A percentile compares a stretch with the other conserved stretches of the same genome.
Evolutionary conservation across 2,329 filamentous ascomycete species (phyloP).

Genomic region (Eutypella sp.): DNA sequence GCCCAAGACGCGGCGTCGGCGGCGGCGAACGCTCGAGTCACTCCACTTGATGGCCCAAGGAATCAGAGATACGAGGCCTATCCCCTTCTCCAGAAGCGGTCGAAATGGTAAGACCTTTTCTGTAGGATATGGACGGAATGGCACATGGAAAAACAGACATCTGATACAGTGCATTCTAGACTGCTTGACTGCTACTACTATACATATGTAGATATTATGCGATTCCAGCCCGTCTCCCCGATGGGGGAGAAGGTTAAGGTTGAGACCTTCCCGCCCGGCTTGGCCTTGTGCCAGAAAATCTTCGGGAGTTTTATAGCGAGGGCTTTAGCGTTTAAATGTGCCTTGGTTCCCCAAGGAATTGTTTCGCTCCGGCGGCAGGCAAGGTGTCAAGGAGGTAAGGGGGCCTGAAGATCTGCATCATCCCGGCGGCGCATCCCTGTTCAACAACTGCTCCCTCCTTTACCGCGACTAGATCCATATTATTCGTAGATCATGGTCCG

Average conservation of each 20-base stretch:
- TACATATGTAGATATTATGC: too few species aligned
- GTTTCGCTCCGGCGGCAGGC: conserved; percentile 16
- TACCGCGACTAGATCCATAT: conserved; percentile 7
- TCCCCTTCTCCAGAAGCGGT: too few species aligned
- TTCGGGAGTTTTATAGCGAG: conserved; percentile 18
- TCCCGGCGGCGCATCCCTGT: conserved; percentile 5
- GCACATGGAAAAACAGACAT: too few species aligned
- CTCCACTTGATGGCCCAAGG: too few species aligned
- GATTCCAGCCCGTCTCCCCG: background rate
- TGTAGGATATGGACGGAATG: too few species aligned
- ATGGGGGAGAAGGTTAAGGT: background rate
- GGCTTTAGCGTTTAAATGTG: conserved; percentile 18
- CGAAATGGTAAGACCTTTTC: too few species aligned
- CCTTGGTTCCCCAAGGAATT: conserved; percentile 16
- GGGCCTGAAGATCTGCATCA: conserved; percentile 7
- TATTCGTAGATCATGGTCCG: background rate
- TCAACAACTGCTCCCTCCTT: conserved; percentile 7
- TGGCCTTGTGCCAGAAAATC: conserved; percentile 17
- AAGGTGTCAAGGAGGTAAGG: conserved; percentile 18
- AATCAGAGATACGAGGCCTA: too few species aligned
- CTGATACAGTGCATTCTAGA: too few species aligned
- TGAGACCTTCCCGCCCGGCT: conserved; percentile 7
- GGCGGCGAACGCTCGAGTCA: too few species aligned
- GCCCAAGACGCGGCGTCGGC: too few species aligned
- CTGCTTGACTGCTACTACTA: too few species aligned